Conservation (phyloP, 345 rosid genomes). For the Hypericum androsaemum region DNA sequence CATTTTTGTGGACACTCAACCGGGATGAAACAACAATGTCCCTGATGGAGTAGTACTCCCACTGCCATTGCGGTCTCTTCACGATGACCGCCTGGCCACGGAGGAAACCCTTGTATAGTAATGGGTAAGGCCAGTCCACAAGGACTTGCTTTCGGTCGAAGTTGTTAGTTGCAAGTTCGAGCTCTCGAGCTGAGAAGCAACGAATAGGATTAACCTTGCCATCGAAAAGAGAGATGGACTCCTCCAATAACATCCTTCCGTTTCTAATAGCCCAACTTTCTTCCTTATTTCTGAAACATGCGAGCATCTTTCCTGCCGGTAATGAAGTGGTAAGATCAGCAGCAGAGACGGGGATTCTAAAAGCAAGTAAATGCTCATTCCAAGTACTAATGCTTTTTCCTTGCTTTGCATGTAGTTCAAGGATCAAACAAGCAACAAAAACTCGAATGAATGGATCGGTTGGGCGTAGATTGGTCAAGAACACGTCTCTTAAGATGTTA, state of each 20-base stretch:
- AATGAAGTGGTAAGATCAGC: too few species aligned
- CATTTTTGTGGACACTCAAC: slow-evolving; percentile 3
- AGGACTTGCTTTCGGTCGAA: background rate
- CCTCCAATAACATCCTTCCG: background rate
- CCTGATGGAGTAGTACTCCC: background rate
- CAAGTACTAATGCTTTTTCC: too few species aligned
- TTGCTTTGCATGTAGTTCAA: too few species aligned
- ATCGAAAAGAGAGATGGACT: background rate
- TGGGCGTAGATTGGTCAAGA: too few species aligned
- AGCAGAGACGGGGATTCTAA: background rate
- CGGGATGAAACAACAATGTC: slow-evolving; percentile 2
- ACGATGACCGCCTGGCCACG: slow-evolving; percentile 2
- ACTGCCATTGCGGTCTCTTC: background rate
- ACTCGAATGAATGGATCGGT: too few species aligned
- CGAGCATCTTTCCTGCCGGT: background rate
- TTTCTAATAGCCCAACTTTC: background rate
- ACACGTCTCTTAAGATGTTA: too few species aligned
- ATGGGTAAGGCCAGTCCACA: too few species aligned
- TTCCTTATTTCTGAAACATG: too few species aligned
- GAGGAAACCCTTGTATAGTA: slow-evolving; percentile 4
- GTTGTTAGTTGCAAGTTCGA: slow-evolving; percentile 10
- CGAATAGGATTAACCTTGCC: slow-evolving; percentile 10
- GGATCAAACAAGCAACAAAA: too few species aligned
- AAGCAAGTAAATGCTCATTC: background rate
- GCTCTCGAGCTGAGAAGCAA: slow-evolving; percentile 11